A percentile compares a stretch with the other conserved stretches of the same genome.
These are phyloP conservation scores for Cordia subcordata DNA, from an alignment of 257 asterid genomes.

Conservation along the genomic window DNA sequence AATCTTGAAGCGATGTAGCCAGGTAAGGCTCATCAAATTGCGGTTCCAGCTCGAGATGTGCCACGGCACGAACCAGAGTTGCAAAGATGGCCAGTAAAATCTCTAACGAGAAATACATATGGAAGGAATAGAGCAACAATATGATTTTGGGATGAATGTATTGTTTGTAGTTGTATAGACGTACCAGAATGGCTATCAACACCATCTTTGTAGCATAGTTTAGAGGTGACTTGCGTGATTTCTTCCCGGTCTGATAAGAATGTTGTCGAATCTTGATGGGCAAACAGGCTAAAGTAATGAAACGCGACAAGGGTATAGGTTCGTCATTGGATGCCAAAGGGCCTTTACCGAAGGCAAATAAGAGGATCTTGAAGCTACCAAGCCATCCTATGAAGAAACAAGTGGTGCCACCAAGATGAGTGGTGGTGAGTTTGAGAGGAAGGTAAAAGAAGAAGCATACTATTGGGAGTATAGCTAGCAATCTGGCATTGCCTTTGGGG, in stretches of 20 bases:
- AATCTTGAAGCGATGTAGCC: slow-evolving; percentile 27
- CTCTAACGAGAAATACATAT: slow-evolving; percentile 13
- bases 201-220: slow-evolving; percentile 17
- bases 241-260: neutral
- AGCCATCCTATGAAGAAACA: slow-evolving; percentile 56
- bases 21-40: slow-evolving; percentile 23
- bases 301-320: slow-evolving; percentile 26
- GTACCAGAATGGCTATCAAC: slow-evolving; percentile 13
- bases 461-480: slow-evolving; percentile 37
- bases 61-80: neutral
- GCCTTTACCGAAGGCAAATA: slow-evolving; percentile 42
- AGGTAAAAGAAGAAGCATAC: slow-evolving; percentile 32
- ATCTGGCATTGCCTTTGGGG: slow-evolving; percentile 25
- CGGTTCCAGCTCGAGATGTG: slow-evolving; percentile 8
- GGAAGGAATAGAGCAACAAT: slow-evolving; percentile 7
- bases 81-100: slow-evolving; percentile 3
- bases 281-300: slow-evolving; percentile 42
- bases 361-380: slow-evolving; percentile 47
- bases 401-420: slow-evolving; percentile 42
- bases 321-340: slow-evolving; percentile 35
- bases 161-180: slow-evolving; percentile 2
- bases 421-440: slow-evolving; percentile 45
- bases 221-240: slow-evolving; percentile 10
- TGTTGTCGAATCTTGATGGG: slow-evolving; percentile 29
- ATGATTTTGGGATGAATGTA: slow-evolving; percentile 23